phyloP scores from a whole-genome alignment of 2,329 filamentous ascomycete species.

The Magnaporthiopsis rhizophila region DNA sequence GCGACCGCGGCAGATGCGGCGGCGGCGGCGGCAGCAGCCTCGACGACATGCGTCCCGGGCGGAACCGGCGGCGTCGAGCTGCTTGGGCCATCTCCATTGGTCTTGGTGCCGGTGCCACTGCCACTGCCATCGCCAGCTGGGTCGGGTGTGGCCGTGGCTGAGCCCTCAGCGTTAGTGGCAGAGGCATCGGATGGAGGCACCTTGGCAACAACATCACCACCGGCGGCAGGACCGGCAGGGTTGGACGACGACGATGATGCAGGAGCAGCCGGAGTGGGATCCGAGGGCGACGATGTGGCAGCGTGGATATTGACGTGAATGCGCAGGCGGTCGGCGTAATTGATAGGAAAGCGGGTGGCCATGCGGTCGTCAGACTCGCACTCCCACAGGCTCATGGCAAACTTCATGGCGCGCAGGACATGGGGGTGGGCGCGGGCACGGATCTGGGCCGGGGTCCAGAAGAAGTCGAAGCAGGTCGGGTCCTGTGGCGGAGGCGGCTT shows the following conservation, averaged over 20 bases:
- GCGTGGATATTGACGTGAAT: slow-evolving; percentile 46
- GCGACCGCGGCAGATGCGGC: slow-evolving; percentile 7
- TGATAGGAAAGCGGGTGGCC: slow-evolving; percentile 52
- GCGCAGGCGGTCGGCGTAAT: slow-evolving; percentile 62
- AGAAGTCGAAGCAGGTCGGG: slow-evolving; percentile 64
- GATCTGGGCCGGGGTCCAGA: slow-evolving; percentile 65
- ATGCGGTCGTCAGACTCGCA: slow-evolving; percentile 44
- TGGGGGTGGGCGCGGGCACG: slow-evolving; percentile 59
- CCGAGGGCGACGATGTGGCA: slow-evolving; percentile 9
- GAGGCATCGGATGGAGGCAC: slow-evolving; percentile 8
- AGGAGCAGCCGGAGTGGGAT: background rate
- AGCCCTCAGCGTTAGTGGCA: background rate
- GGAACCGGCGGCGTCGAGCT: no score
- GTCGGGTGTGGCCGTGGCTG: no score
- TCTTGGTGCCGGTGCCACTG: background rate
- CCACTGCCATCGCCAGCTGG: background rate
- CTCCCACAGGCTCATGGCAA: slow-evolving; percentile 62
- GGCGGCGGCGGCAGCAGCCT: slow-evolving; percentile 14
- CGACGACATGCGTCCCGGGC: background rate
- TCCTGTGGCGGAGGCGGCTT: slow-evolving; percentile 51
- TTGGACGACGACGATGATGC: background rate
- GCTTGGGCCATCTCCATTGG: background rate
- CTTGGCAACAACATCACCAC: no score
- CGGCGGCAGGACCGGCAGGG: slow-evolving; percentile 12
- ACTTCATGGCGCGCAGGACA: slow-evolving; percentile 55